Evolutionary conservation across 345 rosid genomes (phyloP), one percentile per base, ranked within the genome.

Genomic region (Crucihimalaya himalaica): DNA sequence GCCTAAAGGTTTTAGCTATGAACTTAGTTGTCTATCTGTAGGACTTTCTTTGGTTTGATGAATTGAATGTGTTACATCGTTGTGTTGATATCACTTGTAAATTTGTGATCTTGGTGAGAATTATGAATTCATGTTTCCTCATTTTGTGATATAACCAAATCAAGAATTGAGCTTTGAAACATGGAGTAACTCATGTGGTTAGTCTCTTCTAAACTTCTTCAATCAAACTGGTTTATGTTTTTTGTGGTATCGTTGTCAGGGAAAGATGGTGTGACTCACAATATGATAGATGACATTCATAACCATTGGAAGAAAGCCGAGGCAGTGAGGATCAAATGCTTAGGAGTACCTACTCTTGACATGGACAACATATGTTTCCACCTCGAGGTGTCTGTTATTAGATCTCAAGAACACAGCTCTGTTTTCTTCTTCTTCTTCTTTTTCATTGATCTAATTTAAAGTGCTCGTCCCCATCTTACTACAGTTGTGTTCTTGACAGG

Each of bases 261-360:
- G 61, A 89, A 85, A 83, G 88, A 85, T 4, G 97, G 98, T 71
- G 92, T 91, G 16, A 91, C 97, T 43, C 98, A 91, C 84, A 93
- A 90, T 83, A 84, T 88, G 94, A 83, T 93, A 66, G 98, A 86
- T 83, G 98, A 93, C 50, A 86, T 93, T 51, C 94, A 91, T 70
- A 88, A 88, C 63, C 97, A 93, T 61, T 93, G 98, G 98, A 89
- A 84, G 82, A 83, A 76, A 70, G 92, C 97, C 0, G 94, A 91
- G 73, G 98, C 97, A 20, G 89, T 88, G 70, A 91, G 98, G 83
- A 89, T 93, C 61, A 89, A 93, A 83, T 91, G 97, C 71, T 81
- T 91, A 82, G 98, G 97, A 63, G 96, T 86, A 67, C 97, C 94
- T 35, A 91, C 96, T 27, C 89, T 91, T 71, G 97, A 91, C 76